Conservation (phyloP, 2,329 filamentous ascomycete species). For the Gliomastix tumulicola region DNA sequence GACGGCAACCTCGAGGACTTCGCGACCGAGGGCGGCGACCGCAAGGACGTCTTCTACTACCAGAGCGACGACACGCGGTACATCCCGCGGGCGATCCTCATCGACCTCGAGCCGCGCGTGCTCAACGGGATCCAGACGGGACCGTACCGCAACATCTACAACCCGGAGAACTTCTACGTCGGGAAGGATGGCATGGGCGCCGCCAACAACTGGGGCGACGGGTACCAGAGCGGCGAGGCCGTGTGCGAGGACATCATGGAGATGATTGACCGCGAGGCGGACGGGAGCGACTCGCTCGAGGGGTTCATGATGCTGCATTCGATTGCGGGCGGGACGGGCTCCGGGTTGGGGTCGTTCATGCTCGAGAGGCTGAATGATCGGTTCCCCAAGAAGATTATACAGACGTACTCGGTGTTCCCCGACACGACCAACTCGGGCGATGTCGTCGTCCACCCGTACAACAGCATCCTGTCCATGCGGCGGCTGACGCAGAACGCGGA, state of each 20-base stretch:
- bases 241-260: constrained; percentile 98
- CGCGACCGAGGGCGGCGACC: constrained; percentile 93
- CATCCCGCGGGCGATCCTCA: constrained; percentile 89
- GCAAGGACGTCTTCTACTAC: constrained; percentile 99
- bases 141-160: constrained; percentile 97
- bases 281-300: constrained; percentile 95
- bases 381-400: constrained; percentile 98
- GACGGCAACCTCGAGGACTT: constrained; percentile 97
- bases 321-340: constrained; percentile 94
- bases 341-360: constrained; percentile 90
- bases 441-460: constrained; percentile 97
- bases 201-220: constrained; percentile 97
- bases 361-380: constrained; percentile 93
- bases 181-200: constrained; percentile 90
- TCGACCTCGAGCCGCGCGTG: constrained; percentile 91
- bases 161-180: constrained; percentile 97
- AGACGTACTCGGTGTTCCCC: constrained; percentile 97
- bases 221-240: constrained; percentile 84
- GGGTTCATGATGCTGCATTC: constrained; percentile 99
- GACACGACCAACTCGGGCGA: constrained; percentile 82
- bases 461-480: constrained; percentile 88
- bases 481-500: constrained; percentile 93
- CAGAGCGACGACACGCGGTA: constrained; percentile 98
- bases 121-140: constrained; percentile 90
- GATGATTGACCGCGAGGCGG: constrained; percentile 98